A percentile compares a stretch with the other conserved stretches of the same genome.
Conservation (phyloP, 1,139 yeast genomes). For the Blastobotrys petasosporus region DNA sequence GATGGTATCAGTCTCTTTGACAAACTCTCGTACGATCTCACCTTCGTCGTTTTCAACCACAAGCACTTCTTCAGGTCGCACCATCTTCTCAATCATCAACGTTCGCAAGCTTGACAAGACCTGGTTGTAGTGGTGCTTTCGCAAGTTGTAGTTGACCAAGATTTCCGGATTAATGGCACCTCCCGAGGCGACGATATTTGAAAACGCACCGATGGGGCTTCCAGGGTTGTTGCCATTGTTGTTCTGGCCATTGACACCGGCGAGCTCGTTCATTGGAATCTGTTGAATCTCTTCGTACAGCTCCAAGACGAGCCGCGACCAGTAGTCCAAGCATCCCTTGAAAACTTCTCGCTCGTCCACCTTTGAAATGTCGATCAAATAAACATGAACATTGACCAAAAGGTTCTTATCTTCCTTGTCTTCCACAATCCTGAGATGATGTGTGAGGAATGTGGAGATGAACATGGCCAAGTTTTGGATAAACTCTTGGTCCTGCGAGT, state of each 20-base stretch:
- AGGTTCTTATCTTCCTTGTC: constrained; percentile 54
- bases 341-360: constrained; percentile 94
- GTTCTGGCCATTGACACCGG: constrained; percentile 69
- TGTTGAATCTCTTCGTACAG: constrained; percentile 81
- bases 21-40: constrained; percentile 95
- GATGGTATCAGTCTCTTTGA: constrained; percentile 93
- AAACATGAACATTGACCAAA: constrained; percentile 65
- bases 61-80: constrained; percentile 94
- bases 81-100: constrained; percentile 95
- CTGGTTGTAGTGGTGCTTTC: constrained; percentile 75
- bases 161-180: constrained; percentile 87
- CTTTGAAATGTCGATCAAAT: constrained; percentile 76
- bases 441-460: constrained; percentile 73
- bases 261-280: constrained; percentile 62
- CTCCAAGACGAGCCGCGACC: constrained; percentile 78
- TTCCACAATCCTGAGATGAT: constrained; percentile 74
- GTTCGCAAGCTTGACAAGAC: constrained; percentile 76
- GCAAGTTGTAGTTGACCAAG: constrained; percentile 67
- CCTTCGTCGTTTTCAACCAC: constrained; percentile 98
- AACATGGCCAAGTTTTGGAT: constrained; percentile 94
- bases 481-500: constrained; percentile 83
- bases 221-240: constrained; percentile 12
- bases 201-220: constrained; percentile 25
- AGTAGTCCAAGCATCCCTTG: constrained; percentile 90
- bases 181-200: constrained; percentile 41